Evolutionary conservation across 1,284 basidiomycete genomes (phyloP), one percentile per base, ranked within the genome.

Genomic region (Pseudozyma sp.): DNA sequence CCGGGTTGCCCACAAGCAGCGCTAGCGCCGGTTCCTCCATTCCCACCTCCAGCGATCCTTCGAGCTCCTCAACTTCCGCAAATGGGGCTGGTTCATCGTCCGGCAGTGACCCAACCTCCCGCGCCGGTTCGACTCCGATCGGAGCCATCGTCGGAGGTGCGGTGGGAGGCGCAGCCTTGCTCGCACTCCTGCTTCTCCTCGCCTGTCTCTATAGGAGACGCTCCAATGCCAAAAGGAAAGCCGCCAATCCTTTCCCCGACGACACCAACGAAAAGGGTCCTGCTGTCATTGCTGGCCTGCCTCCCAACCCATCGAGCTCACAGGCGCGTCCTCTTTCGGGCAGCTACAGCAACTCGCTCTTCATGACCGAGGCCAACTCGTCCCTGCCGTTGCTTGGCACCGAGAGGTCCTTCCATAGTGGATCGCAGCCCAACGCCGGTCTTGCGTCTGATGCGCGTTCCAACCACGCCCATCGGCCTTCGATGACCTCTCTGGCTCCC

Each of bases 121-220:
- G 30, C 31, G 24, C 39, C 6, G 14, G 34, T 11, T 53, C 51
- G 29, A 33, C 49, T 34, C 67, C 61, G 4, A 60, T 60, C 14
- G 67, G 67, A 10, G 67, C 55, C 19, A 64, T 69, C 29, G 67
- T 64, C 5, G 67, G 67, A 39, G 67, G 67, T 31, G 52, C 47
- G 11, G 54, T 69, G 1, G 67, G 67, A 40, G 67, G 67, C 9
- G 49, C 57, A 0, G 67, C 50, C 8, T 24, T 69, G 29, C 40
- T 69, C 11, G 61, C 56, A 5, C 9, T 64, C 34, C 17, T 69
- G 9, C 2, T 59, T 24, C 49, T 60, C 8, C 49, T 64, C 10
- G 67, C 61, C 17, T 47, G 11, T 35, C 44, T 69, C 31, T 46
- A 56, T 30, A 37, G 47, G 10, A 55, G 39, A 35, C 61, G 61